phyloP scores from a whole-genome alignment of 2,329 filamentous ascomycete genomes.

The Colletotrichum sp. region DNA sequence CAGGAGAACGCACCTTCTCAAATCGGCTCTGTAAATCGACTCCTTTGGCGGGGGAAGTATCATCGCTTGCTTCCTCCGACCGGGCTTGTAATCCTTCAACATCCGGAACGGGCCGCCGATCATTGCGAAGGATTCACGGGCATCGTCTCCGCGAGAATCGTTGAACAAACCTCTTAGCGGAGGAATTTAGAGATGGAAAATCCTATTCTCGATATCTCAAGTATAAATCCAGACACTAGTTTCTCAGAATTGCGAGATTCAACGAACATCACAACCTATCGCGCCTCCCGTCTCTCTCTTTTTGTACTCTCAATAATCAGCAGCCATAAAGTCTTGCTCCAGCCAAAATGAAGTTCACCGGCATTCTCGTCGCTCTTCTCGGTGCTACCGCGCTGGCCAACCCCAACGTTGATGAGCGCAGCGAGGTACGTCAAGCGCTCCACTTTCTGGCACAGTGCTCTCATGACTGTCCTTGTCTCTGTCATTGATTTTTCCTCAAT shows the following conservation, averaged over 20 bases:
- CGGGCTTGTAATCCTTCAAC: background rate
- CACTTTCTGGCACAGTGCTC: rapidly evolving
- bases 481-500: rapidly evolving
- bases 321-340: background rate
- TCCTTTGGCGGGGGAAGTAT: background rate
- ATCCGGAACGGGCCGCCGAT: background rate
- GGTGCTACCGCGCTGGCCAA: background rate
- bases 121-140: background rate
- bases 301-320: rapidly evolving
- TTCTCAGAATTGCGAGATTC: background rate
- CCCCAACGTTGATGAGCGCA: background rate
- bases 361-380: background rate
- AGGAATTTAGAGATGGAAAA: rapidly evolving
- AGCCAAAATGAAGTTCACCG: background rate
- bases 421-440: background rate
- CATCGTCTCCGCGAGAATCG: no score
- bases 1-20: background rate
- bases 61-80: background rate
- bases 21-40: background rate
- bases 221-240: rapidly evolving
- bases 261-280: background rate
- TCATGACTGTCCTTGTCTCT: rapidly evolving
- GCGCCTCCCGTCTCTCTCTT: rapidly evolving
- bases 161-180: background rate
- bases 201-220: rapidly evolving